Base-by-base conservation (phyloP, 768 basidiomycete species). In the Tylopilus sp. region DNA sequence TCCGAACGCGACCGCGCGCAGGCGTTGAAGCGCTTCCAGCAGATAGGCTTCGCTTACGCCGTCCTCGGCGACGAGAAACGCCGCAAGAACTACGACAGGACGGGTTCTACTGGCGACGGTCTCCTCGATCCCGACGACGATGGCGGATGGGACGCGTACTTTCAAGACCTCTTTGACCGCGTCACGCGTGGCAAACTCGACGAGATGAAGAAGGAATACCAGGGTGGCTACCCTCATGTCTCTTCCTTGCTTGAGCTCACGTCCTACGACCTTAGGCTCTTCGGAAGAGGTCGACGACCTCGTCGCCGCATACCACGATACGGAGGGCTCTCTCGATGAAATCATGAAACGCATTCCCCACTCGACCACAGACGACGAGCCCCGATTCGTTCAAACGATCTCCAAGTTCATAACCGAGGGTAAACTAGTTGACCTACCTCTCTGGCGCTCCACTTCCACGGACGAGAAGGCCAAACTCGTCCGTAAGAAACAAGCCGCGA, bases 181-280 rank as follows among this genome's bases (percentile, higher is more conserved):
- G 89, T 96, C 24, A 95, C 93, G 51, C 81, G 85, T 56, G 85
- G 82, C 54, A 88, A 84, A 68, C 76, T 99, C 49, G 93, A 98
- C 58, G 91, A 97, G 68, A 84, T 96, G 82, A 96, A 92, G 81
- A 85, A 84, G 60, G 85, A 84, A 63, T 99, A 99, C 70, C 94
- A 98, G 78, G 92, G 97, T 54, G 54, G 45, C 31, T 57, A 24
- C 30, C 38, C 42, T 2, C 26, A 38, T 22, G 11, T 6, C 16
- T 21, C 52, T 52, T 51, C 29, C 14, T 38, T 19, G 16, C 31
- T 33, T 7, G 2, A 17, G 9, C 30, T 52, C 43, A 42, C 38
- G 43, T 46, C 55, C 42, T 43, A 6, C 52, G 22, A 34, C 24
- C 33, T 3, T 61, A 98, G 96, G 87, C 48, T 97, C 96, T 14